Base-by-base conservation (phyloP, 2,329 filamentous ascomycete genomes). In the Penicillium sp. region DNA sequence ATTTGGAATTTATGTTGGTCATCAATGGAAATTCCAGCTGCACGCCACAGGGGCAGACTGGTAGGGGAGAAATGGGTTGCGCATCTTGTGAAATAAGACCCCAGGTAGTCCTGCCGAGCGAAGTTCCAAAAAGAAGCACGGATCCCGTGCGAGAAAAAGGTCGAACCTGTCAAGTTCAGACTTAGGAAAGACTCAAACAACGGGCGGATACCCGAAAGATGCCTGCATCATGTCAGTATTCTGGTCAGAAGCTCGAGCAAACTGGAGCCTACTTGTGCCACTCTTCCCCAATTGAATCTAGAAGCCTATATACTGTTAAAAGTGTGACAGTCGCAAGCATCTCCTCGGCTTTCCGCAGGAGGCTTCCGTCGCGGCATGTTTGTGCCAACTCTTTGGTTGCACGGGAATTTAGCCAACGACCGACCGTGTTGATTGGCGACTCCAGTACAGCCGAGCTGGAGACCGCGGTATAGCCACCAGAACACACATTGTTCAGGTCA, bases 101-200 rank as follows among this genome's bases (percentile, higher is more conserved):
- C 81, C 11, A 86, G 73, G 72, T 86, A 84, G 60, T 87, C 85
- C 61, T 87, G 82, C 9, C 84, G 78, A 13, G 84, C 84, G 62
- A 87, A 82, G 56, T 86, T 86, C 85, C 85, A 88, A 65, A 87
- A 87, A 0, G 82, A 83, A 2, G 84, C 83, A 62, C 76, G 77
- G 14, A 83, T 76, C 3, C 77, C 83, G 66, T 82, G 81, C 8
- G 80, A 81, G 2, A 81, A 79, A 3, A 50, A 44, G 55, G 61
- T 16, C 54, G 68, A 55, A 14, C 55, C 19, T 33, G n/a, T 47
- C 4, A 31, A 51, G 54, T 64, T 33, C 22, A 67, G 37, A 44
- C 76, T 73, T 11, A 81, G 74, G 19, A 77, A 69, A 56, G 70
- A 78, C 56, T 73, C 80, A 53, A 86, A 81, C 3, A 88, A 73